Evolutionary conservation across 129 eudicot genomes (phyloP).

Genomic region (Artemisia argyi): DNA sequence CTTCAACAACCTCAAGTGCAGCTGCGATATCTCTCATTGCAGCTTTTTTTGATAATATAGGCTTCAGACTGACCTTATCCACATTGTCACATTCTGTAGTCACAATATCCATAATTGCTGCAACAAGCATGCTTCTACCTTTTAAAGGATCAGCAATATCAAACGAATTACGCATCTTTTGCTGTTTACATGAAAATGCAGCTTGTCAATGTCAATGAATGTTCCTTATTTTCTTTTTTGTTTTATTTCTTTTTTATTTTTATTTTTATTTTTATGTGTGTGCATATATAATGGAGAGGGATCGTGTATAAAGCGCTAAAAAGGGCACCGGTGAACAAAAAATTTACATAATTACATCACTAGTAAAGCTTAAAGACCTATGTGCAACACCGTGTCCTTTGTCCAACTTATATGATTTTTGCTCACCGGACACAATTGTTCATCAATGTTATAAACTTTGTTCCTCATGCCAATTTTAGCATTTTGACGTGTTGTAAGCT

Average conservation of each 20-base stretch:
- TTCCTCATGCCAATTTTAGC: too few species aligned
- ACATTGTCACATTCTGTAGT: constrained; percentile 77
- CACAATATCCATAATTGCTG: constrained; percentile 96
- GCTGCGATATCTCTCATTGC: constrained; percentile 90
- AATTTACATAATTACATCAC: too few species aligned
- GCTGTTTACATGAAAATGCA: constrained; percentile 63
- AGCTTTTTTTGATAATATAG: constrained; percentile 76
- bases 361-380: too few species aligned
- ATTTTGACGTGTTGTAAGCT: too few species aligned
- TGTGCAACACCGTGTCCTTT: too few species aligned
- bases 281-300: neutral
- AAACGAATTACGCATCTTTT: constrained; percentile 54
- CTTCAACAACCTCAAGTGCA: constrained; percentile 85
- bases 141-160: constrained; percentile 75
- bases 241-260: too few species aligned
- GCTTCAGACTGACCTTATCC: constrained; percentile 47
- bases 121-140: constrained; percentile 98
- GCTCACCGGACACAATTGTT: too few species aligned
- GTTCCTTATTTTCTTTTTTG: neutral
- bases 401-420: too few species aligned
- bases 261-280: neutral
- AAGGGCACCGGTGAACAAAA: too few species aligned
- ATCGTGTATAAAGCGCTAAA: too few species aligned
- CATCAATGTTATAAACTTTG: too few species aligned
- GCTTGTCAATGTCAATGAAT: constrained; percentile 39